Base-by-base conservation (phyloP, 208 protist species). In the Angomonas deanei region DNA sequence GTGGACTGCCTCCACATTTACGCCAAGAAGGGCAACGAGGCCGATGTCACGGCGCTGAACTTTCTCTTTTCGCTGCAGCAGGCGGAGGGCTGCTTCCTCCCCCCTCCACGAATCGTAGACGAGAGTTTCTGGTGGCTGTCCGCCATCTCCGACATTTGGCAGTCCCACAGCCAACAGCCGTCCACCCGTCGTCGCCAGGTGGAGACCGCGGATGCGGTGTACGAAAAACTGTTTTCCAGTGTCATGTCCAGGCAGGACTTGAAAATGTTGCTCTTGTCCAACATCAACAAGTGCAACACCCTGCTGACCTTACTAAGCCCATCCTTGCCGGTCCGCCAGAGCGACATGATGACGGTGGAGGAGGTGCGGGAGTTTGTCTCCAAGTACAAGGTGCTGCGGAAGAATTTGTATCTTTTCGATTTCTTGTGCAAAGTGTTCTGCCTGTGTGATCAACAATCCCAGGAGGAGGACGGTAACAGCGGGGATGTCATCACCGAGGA, bases 91-190 rank as follows among this genome's bases (percentile, higher is more conserved):
- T 68, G 60, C 33, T 23, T 68, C 3, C 13, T 76, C 11, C 64
- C 70, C n/a, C 70, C 70, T 19, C 64, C 64, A 10, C 50, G 55
- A 28, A 54, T 70, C 46, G 28, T 70, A 11, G 64, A 70, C 26
- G 70, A 76, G 50, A 68, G 42, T 30, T 70, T 68, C 23, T 68
- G 64, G 59, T 76, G 70, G 70, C 62, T 67, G 3, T 21, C 39
- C 1, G 38, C 21, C 24, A 36, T n/a, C 39, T 19, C 28, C 15
- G 24, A 13, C 5, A 31, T 5, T 3, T n/a, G 13, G 56, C 8
- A 34, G 36, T n/a, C 46, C n/a, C 5, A 4, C 26, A 19, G n/a
- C n/a, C n/a, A 13, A n/a, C 3, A 50, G 46, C 46, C 6, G n/a
- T 6, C 24, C 13, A 17, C 31, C 28, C 28, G 5, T 19, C 17